A percentile compares a stretch with the other conserved stretches of the same genome.
These are phyloP conservation scores for Zymoseptoria ardabiliae DNA, from an alignment of 2,329 filamentous ascomycete species.

Conservation along the genomic window DNA sequence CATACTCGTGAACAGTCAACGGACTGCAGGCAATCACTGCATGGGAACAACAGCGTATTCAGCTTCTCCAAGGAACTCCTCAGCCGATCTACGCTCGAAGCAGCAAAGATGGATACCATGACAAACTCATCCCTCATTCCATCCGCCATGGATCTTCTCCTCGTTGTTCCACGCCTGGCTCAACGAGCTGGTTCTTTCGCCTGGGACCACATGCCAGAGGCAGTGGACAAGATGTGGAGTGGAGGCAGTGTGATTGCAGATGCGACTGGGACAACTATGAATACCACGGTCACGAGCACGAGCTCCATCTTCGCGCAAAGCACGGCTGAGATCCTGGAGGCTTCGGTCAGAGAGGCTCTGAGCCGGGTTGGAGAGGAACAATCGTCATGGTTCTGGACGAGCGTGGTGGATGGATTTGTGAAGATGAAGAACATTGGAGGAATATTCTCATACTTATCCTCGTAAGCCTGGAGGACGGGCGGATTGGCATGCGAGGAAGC, in stretches of 20 bases:
- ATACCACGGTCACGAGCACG: slow-evolving; percentile 34
- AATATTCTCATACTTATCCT: slow-evolving; percentile 83
- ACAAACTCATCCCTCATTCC: slow-evolving; percentile 34
- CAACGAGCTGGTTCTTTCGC: slow-evolving; percentile 59
- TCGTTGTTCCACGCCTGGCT: slow-evolving; percentile 63
- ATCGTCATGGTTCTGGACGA: slow-evolving; percentile 21
- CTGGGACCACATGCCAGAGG: slow-evolving; percentile 49
- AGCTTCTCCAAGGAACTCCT: background rate
- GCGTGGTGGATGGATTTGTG: slow-evolving; percentile 20
- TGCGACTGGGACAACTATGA: slow-evolving; percentile 42
- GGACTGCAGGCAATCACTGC: background rate
- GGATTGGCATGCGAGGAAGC: no score
- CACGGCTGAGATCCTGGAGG: slow-evolving; percentile 30
- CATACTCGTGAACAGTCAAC: background rate
- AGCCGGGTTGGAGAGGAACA: slow-evolving; percentile 18
- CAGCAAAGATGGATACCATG: slow-evolving; percentile 9
- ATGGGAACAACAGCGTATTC: background rate
- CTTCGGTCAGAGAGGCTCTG: slow-evolving; percentile 21
- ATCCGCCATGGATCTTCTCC: slow-evolving; percentile 60
- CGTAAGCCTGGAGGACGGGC: slow-evolving; percentile 35
- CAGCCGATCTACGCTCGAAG: background rate
- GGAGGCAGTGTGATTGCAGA: slow-evolving; percentile 55
- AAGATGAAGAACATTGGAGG: slow-evolving; percentile 62
- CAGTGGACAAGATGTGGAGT: slow-evolving; percentile 49
- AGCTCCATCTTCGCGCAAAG: slow-evolving; percentile 38